Conservation (phyloP, 1,139 yeast species). For the Yamadazyma diospyri region DNA sequence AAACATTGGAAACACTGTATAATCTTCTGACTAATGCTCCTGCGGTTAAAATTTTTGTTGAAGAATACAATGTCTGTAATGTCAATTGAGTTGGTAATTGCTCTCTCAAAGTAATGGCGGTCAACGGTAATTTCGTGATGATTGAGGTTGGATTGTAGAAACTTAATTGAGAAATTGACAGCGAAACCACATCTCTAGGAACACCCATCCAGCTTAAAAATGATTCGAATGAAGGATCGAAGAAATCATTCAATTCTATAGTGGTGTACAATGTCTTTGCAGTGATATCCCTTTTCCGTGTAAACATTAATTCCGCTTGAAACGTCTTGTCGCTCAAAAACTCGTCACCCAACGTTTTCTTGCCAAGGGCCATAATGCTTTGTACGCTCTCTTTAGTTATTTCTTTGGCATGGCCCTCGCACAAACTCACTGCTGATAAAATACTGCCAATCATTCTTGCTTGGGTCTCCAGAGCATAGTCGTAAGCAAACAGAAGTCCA, state of each 20-base stretch:
- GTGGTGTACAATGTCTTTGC: conserved; percentile 57
- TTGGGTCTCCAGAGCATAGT: conserved; percentile 71
- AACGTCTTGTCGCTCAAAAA: conserved; percentile 64
- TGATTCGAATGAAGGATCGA: conserved; percentile 70
- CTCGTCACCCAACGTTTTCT: conserved; percentile 53
- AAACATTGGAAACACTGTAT: conserved; percentile 24
- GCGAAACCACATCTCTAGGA: conserved; percentile 30
- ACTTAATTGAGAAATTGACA: conserved; percentile 27
- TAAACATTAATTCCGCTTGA: conserved; percentile 79
- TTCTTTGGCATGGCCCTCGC: conserved; percentile 68
- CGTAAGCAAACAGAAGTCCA: conserved; percentile 64
- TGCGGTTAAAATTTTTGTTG: conserved; percentile 41
- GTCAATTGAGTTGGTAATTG: conserved; percentile 40
- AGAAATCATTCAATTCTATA: conserved; percentile 64
- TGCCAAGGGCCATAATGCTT: conserved; percentile 63
- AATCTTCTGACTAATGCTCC: conserved; percentile 38
- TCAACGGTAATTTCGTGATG: conserved; percentile 30
- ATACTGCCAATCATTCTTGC: conserved; percentile 62
- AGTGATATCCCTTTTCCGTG: conserved; percentile 63
- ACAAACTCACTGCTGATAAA: conserved; percentile 54
- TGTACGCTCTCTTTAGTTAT: conserved; percentile 59
- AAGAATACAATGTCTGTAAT: conserved; percentile 41
- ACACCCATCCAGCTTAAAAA: conserved; percentile 44
- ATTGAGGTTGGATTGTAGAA: conserved; percentile 34
- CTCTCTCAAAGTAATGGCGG: conserved; percentile 30